Evolutionary conservation across 1,139 yeast species (phyloP).

Genomic region (Keqinozyma sinolaborantium): DNA sequence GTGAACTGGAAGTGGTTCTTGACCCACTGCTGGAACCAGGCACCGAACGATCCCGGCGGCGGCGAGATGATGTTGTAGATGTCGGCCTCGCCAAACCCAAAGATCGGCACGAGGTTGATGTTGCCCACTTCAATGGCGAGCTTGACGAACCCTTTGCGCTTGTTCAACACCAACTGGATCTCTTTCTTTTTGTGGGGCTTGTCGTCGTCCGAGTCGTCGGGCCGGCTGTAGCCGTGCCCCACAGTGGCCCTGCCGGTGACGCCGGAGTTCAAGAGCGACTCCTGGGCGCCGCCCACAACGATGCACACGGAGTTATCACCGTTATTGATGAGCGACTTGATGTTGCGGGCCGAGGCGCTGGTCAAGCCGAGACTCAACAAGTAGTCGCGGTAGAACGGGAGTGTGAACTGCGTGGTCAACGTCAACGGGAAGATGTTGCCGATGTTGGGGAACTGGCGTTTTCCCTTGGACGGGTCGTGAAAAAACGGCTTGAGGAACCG

Average conservation of each 20-base stretch:
- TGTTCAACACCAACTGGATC: slow-evolving; percentile 55
- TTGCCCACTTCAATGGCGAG: slow-evolving; percentile 80
- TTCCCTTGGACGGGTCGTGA: slow-evolving; percentile 38
- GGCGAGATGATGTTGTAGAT: slow-evolving; percentile 65
- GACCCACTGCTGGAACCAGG: slow-evolving; percentile 63
- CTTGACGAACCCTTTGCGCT: slow-evolving; percentile 85
- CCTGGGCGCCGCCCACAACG: slow-evolving; percentile 96
- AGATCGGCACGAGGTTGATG: slow-evolving; percentile 77
- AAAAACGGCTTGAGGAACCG: slow-evolving; percentile 49
- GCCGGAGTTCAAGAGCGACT: slow-evolving; percentile 57
- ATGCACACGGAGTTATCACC: slow-evolving; percentile 78
- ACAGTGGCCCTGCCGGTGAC: slow-evolving; percentile 32
- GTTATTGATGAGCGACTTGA: slow-evolving; percentile 57
- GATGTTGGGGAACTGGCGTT: slow-evolving; percentile 75
- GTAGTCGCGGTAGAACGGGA: slow-evolving; percentile 91
- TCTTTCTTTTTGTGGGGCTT: slow-evolving; percentile 6
- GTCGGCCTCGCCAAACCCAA: slow-evolving; percentile 92
- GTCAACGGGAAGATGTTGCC: slow-evolving; percentile 73
- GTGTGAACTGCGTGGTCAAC: slow-evolving; percentile 72
- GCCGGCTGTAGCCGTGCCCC: slow-evolving; percentile 54
- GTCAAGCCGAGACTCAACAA: slow-evolving; percentile 78
- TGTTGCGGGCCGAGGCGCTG: slow-evolving; percentile 76
- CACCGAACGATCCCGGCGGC: slow-evolving; percentile 47
- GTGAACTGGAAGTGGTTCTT: slow-evolving; percentile 78
- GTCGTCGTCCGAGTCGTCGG: slow-evolving; percentile 12